Evolutionary conservation across 1,139 yeast species (phyloP), one percentile per base, ranked within the genome.

Genomic region (Suhomyces ambrosiae): DNA sequence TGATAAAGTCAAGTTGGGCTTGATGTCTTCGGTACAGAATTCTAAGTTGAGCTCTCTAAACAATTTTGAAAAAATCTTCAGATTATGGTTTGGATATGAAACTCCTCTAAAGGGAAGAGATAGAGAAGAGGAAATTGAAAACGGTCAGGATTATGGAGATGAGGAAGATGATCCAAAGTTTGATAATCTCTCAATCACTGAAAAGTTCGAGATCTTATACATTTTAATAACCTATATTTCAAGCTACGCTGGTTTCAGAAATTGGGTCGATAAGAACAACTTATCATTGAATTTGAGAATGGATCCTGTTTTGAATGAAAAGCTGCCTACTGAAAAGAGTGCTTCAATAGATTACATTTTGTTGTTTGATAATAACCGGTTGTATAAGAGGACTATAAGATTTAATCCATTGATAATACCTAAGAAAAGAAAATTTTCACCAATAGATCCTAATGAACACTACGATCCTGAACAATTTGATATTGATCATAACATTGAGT

Each of bases 191-290:
- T 46, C 60, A 5, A 51, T 78, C 7, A 49, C 58, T 13, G 74
- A 72, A 13, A 77, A 77, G 49, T 68, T 79, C 44, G 72, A 73
- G 29, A 59, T 75, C 3, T 48, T 79, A 4, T 72, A 68, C 47
- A 55, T 61, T 5, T 50, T 79, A 40, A 66, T 79, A 5, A 50
- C 58, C 17, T 59, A 69, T 37, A 58, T 72, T 22, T 50, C 69
- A 7, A 61, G 58, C 25, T 63, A 64, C 40, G 49, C 61, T 7
- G 62, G 60, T 34, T 74, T 76, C 47, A 58, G 80, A 41, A 61
- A 62, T 30, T 68, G 63, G 53, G 52, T 73, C 5, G 81, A 76
- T 40, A 69, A 63, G 39, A 60, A 56, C 38, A 58, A 60, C n/a
- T 46, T 65, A 21, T 47, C 66, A 3, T 56, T 64, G 11, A 68